Evolutionary conservation across 495 filamentous ascomycete genomes (phyloP).

Genomic region (Pyrenula massariospora): DNA sequence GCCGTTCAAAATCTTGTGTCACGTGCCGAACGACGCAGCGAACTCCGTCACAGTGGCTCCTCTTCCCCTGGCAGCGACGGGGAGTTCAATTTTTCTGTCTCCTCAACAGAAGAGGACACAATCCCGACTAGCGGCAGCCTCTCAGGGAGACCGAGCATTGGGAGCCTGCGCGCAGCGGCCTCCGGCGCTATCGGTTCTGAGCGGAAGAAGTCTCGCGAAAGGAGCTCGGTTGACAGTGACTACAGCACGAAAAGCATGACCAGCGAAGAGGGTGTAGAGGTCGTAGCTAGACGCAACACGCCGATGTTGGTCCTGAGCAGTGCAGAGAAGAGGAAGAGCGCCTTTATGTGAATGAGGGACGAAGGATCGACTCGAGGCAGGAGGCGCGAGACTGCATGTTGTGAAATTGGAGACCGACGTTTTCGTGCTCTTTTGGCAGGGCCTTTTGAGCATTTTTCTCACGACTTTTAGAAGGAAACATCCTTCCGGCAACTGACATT

Average conservation of each 20-base stretch:
- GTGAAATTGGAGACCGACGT: no score
- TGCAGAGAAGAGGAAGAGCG: slow-evolving; percentile 83
- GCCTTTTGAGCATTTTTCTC: not conserved
- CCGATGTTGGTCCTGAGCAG: slow-evolving; percentile 78
- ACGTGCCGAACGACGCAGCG: slow-evolving; percentile 70
- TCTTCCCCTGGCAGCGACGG: slow-evolving; percentile 85
- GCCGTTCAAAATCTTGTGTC: slow-evolving; percentile 87
- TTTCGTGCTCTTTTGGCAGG: not conserved
- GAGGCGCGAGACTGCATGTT: no score
- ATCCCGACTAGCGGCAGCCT: slow-evolving; percentile 66
- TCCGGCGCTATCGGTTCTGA: slow-evolving; percentile 81
- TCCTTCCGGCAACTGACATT: not conserved
- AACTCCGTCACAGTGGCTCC: slow-evolving; percentile 43
- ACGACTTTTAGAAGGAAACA: not conserved
- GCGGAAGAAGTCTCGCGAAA: slow-evolving; percentile 47
- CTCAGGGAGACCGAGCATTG: slow-evolving; percentile 65
- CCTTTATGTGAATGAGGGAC: slow-evolving; percentile 29
- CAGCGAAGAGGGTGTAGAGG: slow-evolving; percentile 50
- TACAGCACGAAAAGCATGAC: slow-evolving; percentile 32
- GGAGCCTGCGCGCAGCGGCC: slow-evolving; percentile 66
- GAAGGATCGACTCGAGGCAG: no score
- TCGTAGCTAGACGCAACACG: slow-evolving; percentile 63
- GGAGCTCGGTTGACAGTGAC: slow-evolving; percentile 37
- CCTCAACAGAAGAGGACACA: slow-evolving; percentile 67
- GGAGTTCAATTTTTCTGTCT: slow-evolving; percentile 59